Evolutionary conservation across 2,329 filamentous ascomycete species (phyloP), one percentile per base, ranked within the genome.

Genomic region (Botrytis byssoidea): DNA sequence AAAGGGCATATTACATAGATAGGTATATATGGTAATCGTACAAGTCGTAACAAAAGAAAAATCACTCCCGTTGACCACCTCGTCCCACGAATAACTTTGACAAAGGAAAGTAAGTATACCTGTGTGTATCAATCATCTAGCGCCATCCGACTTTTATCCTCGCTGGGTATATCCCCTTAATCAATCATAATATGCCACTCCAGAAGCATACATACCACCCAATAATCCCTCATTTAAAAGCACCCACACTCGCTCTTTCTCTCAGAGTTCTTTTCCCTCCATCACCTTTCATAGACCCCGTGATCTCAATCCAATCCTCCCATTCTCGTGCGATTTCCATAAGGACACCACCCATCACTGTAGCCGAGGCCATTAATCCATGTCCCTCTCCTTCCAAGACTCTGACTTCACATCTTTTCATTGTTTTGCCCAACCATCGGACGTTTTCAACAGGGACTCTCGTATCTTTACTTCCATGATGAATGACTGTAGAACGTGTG

Each of bases 401-500:
- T 8, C 95, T 87, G 22, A 99, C 93, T 82, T 98, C 96, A 82
- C 95, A 98, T 66, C 93, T 88, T 44, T 93, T 90, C 95, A 99
- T 98, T 60, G 93, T 93, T 83, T 95, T 95, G 74, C 94, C 95
- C 12, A 99, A 87, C 96, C 96, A 99, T 77, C 92, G 89, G 35
- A 98, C 94, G 79, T 99, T 99, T 73, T 97, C 96, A 22, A 97
- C 92, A 0, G 96, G 96, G 1, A 99, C 96, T 37, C 96, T 89
- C 10, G 92, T 94, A 80, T 99, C 96, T 78, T 93, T 91, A 80
- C 90, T 93, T 55, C 96, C 96, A 81, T 99, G 96, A 80, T 98
- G 95, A 77, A 99, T 97, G 37, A 98, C 92, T 0, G 98, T 93
- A 0, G 93, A 89, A 14, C 94, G 89, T 9, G 92, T 97, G 77